Evolutionary conservation across 805 yeast genomes (phyloP).

Genomic region (Candida wancherniae): DNA sequence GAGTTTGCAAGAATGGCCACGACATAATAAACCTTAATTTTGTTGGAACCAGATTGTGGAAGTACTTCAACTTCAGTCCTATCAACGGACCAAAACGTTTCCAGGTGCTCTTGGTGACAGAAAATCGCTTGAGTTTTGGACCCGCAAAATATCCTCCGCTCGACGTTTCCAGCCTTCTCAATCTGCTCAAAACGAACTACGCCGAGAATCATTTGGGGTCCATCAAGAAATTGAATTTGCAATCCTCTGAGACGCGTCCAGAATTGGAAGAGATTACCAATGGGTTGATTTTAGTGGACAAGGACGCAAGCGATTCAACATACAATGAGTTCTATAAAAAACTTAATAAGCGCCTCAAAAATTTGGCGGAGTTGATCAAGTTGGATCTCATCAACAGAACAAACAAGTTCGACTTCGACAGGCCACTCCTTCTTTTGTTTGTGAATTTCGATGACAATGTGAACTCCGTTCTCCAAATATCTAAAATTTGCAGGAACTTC

Average conservation of each 20-base stretch:
- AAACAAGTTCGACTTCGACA: conserved; percentile 39
- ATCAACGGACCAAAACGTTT: conserved; percentile 46
- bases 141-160: neutral
- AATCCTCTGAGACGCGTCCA: conserved; percentile 24
- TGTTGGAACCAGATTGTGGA: conserved; percentile 52
- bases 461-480: conserved; percentile 43
- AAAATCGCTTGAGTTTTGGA: too few relatives aligned
- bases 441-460: conserved; percentile 41
- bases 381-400: conserved; percentile 37
- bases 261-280: conserved; percentile 27
- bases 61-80: conserved; percentile 53
- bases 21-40: conserved; percentile 42
- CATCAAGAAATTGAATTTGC: conserved; percentile 28
- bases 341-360: conserved; percentile 24
- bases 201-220: conserved; percentile 47
- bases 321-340: conserved; percentile 28
- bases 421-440: conserved; percentile 50
- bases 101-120: conserved; percentile 45
- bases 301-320: conserved; percentile 15
- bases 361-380: conserved; percentile 34
- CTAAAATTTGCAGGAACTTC: conserved; percentile 46
- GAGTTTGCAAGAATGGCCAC: conserved; percentile 29
- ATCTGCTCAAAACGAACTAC: conserved; percentile 40
- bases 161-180: conserved; percentile 28
- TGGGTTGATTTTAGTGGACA: conserved; percentile 25